phyloP scores from a whole-genome alignment of 257 asterid genomes.

The Perilla frutescens region DNA sequence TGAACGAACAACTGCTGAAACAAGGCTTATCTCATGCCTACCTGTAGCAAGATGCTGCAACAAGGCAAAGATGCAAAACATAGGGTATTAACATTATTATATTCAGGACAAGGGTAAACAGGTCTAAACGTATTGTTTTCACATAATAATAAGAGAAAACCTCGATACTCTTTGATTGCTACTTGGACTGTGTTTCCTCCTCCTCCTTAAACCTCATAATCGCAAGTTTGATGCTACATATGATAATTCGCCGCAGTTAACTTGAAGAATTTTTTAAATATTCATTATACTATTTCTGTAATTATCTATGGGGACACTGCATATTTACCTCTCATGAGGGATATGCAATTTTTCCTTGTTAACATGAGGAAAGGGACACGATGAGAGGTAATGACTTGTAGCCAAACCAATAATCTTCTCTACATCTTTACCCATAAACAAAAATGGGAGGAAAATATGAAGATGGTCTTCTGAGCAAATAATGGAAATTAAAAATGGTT shows the following conservation, averaged over 20 bases:
- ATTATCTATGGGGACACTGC: not conserved
- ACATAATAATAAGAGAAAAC: not conserved
- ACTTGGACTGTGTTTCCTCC: conserved; percentile 49
- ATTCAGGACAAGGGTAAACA: not conserved
- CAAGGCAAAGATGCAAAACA: not conserved
- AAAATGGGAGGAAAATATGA: not conserved
- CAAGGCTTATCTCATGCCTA: conserved; percentile 64
- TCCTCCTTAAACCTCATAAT: conserved; percentile 62
- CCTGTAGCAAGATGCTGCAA: conserved; percentile 62
- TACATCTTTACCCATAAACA: conserved; percentile 49
- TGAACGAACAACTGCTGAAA: conserved; percentile 70
- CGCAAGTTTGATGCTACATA: no score
- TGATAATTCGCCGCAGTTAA: no score
- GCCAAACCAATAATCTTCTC: conserved; percentile 73
- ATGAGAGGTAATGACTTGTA: conserved; percentile 61
- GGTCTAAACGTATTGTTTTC: not conserved
- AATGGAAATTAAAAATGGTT: no score
- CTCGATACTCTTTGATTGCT: conserved; percentile 55
- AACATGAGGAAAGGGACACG: conserved; percentile 51
- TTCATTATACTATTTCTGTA: no score
- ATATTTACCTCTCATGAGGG: conserved; percentile 62
- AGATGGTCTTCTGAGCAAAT: conserved; percentile 20
- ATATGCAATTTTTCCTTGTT: conserved; percentile 57
- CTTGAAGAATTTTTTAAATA: no score
- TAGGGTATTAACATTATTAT: not conserved